Percentiles rank a stretch among this genome's conserved stretches.
These are phyloP conservation scores for Globisporangium nodosum DNA, from an alignment of 352 stramenopile species.

Conservation along the genomic window DNA sequence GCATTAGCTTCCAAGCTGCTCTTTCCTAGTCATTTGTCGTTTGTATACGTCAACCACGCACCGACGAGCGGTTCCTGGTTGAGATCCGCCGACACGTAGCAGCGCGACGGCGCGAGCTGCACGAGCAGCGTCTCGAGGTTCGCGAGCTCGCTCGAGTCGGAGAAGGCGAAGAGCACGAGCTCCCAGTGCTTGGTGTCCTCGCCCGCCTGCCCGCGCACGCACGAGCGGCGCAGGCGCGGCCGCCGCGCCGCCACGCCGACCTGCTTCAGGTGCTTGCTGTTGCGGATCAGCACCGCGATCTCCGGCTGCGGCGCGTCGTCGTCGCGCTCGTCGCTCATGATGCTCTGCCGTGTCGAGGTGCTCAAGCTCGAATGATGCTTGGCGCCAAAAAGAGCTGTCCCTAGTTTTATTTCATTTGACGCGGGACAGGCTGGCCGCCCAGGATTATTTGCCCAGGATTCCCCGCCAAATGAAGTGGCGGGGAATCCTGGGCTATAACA, in stretches of 20 bases:
- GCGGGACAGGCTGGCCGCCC: no score
- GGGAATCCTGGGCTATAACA: no score
- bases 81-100: conserved; percentile 57
- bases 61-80: conserved; percentile 47
- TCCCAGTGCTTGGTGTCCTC: conserved; percentile 86
- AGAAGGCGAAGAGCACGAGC: conserved; percentile 75
- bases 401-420: background rate
- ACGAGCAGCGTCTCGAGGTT: conserved; percentile 83
- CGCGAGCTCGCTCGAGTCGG: conserved; percentile 76
- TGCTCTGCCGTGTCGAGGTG: background rate
- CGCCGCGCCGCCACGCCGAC: conserved; percentile 72
- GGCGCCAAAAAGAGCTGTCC: background rate
- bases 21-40: no score
- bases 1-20: background rate
- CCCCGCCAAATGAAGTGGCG: no score
- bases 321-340: conserved; percentile 27
- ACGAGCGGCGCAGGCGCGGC: conserved; percentile 63
- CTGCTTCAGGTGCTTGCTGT: conserved; percentile 78
- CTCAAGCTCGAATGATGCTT: background rate
- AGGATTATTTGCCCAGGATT: no score
- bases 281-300: conserved; percentile 77
- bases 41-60: conserved; percentile 1
- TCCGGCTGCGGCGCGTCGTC: conserved; percentile 44
- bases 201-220: conserved; percentile 56
- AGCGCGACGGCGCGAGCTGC: conserved; percentile 70